Percentiles rank a stretch among this genome's conserved stretches.
phyloP scores from a whole-genome alignment of 1,284 basidiomycete species.

The Ustilago hordei region DNA sequence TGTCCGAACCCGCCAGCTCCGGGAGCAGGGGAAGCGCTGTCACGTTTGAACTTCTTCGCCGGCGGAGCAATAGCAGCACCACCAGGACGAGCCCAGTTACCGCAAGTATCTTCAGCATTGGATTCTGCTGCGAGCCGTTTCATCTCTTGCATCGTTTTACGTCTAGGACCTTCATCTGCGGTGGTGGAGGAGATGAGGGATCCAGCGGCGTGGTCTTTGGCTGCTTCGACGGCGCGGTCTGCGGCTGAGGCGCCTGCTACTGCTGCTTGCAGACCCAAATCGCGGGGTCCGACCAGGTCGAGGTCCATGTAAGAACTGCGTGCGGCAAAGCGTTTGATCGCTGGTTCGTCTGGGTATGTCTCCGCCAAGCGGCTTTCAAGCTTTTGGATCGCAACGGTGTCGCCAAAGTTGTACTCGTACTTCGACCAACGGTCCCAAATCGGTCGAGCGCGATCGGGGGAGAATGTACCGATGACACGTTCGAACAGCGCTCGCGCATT shows the following conservation, averaged over 20 bases:
- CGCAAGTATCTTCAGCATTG: slow-evolving; percentile 68
- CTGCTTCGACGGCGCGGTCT: slow-evolving; percentile 47
- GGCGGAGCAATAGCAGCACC: slow-evolving; percentile 61
- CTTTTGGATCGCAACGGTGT: slow-evolving; percentile 87
- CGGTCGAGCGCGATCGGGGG: slow-evolving; percentile 82
- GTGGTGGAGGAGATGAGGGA: not conserved
- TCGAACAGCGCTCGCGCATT: slow-evolving; percentile 97
- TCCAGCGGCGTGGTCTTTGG: slow-evolving; percentile 24
- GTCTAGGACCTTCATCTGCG: slow-evolving; percentile 48
- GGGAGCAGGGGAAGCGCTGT: slow-evolving; percentile 70
- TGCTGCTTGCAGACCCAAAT: slow-evolving; percentile 78
- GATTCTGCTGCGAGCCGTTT: slow-evolving; percentile 54
- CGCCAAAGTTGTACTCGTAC: slow-evolving; percentile 95
- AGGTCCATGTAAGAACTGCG: slow-evolving; percentile 87
- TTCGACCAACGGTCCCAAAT: slow-evolving; percentile 96
- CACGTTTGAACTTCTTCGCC: slow-evolving; percentile 70
- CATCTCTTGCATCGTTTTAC: slow-evolving; percentile 60
- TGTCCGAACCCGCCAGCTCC: slow-evolving; percentile 5
- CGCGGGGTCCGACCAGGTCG: slow-evolving; percentile 87
- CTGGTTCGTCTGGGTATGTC: slow-evolving; percentile 85
- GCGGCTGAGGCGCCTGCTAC: slow-evolving; percentile 43
- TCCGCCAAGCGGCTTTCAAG: slow-evolving; percentile 89
- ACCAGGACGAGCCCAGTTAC: slow-evolving; percentile 52
- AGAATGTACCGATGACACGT: slow-evolving; percentile 82
- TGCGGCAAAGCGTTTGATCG: slow-evolving; percentile 90